Evolutionary conservation across 1,284 basidiomycete species (phyloP).

Genomic region (Puccinia sorghi): DNA sequence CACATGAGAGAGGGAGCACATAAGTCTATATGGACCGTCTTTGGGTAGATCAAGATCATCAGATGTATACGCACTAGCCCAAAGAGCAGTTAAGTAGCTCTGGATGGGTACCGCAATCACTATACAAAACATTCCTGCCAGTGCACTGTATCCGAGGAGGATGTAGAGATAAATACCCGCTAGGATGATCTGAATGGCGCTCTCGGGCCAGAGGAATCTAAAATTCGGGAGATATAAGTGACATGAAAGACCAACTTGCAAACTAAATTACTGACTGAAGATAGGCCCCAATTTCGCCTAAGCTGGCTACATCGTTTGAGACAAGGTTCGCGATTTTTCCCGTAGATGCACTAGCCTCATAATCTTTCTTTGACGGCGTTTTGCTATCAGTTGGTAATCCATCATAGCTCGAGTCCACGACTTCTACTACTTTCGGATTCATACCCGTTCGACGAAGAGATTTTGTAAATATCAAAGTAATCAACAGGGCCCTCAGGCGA

Average conservation of each 20-base stretch:
- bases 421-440: slow-evolving; percentile 3
- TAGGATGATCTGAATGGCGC: slow-evolving; percentile 35
- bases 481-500: slow-evolving; percentile 60
- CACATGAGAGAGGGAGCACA: slow-evolving; percentile 44
- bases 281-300: slow-evolving; percentile 35
- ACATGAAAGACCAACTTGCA: slow-evolving; percentile 51
- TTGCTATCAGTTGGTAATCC: slow-evolving; percentile 48
- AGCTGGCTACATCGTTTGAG: slow-evolving; percentile 62
- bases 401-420: slow-evolving; percentile 57
- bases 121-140: slow-evolving; percentile 38
- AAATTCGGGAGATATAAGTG: slow-evolving; percentile 53
- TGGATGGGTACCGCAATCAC: slow-evolving; percentile 36
- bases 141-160: slow-evolving; percentile 38
- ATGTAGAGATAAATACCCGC: slow-evolving; percentile 43
- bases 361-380: slow-evolving; percentile 50
- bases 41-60: background rate
- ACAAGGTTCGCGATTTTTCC: slow-evolving; percentile 65
- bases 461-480: slow-evolving; percentile 64
- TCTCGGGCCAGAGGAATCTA: slow-evolving; percentile 46
- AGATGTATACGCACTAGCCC: slow-evolving; percentile 11
- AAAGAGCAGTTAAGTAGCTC: slow-evolving; percentile 40
- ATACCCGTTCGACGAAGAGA: slow-evolving; percentile 62
- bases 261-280: slow-evolving; percentile 13
- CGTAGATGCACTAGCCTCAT: slow-evolving; percentile 58
- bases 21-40: background rate